phyloP scores from a whole-genome alignment of 345 rosid species.

The Syzygium aqueum region DNA sequence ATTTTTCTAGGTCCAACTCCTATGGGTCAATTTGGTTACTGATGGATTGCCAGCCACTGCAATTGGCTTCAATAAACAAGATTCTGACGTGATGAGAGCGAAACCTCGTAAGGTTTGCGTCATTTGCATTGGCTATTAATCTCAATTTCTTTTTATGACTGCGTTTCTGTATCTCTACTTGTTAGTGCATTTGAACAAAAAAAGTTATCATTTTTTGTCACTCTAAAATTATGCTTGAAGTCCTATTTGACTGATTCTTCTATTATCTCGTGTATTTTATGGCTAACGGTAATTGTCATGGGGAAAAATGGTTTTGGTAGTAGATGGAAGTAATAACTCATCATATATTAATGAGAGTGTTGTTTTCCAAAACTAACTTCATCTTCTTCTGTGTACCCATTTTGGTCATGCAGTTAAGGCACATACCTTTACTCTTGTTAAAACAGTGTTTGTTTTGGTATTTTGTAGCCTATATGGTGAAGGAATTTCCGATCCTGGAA shows the following conservation, averaged over 20 bases:
- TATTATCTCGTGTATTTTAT: neutral
- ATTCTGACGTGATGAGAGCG: slow-evolving; percentile 91
- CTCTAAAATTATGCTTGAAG: neutral
- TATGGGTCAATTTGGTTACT: slow-evolving; percentile 98
- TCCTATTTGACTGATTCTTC: neutral
- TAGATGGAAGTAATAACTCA: neutral
- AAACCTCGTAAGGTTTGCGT: slow-evolving; percentile 94
- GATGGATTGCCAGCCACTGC: slow-evolving; percentile 99
- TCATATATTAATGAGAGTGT: neutral
- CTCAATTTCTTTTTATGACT: neutral
- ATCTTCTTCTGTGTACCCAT: neutral
- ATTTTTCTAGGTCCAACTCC: slow-evolving; percentile 75
- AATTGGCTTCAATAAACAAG: slow-evolving; percentile 97
- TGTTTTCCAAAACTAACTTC: neutral
- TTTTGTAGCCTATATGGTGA: neutral
- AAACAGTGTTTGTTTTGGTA: neutral
- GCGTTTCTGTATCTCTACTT: neutral
- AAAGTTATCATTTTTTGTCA: neutral
- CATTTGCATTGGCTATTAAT: neutral
- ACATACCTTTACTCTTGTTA: neutral
- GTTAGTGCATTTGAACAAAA: neutral
- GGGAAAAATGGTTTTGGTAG: neutral
- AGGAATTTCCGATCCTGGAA: neutral
- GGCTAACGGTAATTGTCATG: neutral
- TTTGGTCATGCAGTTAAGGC: neutral